These are phyloP conservation scores for Stephanocyclus meneghinianus DNA, from an alignment of 352 stramenopile species.

Conservation along the genomic window DNA sequence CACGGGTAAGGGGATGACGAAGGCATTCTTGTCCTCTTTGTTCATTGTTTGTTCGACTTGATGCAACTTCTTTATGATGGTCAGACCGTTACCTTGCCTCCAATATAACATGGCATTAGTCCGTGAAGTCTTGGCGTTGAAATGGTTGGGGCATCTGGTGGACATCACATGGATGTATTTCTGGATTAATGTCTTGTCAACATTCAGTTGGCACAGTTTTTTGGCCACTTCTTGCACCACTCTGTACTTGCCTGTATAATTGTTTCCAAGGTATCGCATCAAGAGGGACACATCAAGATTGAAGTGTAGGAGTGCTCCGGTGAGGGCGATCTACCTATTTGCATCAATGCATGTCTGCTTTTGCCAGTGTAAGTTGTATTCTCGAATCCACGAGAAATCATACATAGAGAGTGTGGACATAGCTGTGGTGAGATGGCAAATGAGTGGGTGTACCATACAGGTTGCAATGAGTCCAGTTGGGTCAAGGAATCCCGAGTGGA, in stretches of 20 bases:
- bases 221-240: not conserved
- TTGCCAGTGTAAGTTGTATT: not conserved
- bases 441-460: slow-evolving; percentile 1
- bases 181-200: not conserved
- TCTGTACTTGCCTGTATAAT: slow-evolving; percentile 18
- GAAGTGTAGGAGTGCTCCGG: slow-evolving; percentile 18
- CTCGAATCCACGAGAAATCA: slow-evolving; percentile 16
- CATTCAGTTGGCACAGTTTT: not conserved
- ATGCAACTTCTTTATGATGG: slow-evolving; percentile 1
- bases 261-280: not conserved
- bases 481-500: slow-evolving; percentile 10
- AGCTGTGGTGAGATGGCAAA: not conserved
- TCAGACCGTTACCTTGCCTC: slow-evolving; percentile 8
- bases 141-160: slow-evolving; percentile 3
- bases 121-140: slow-evolving; percentile 1
- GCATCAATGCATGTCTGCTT: not conserved
- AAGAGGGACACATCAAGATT: slow-evolving; percentile 4
- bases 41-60: slow-evolving; percentile 20
- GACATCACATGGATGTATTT: slow-evolving; percentile 13
- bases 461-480: not conserved
- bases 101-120: slow-evolving; percentile 14
- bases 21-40: slow-evolving; percentile 35
- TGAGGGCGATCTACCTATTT: not conserved
- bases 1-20: slow-evolving; percentile 18
- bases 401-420: not conserved